phyloP scores from a whole-genome alignment of 2,329 filamentous ascomycete genomes.

The Alternaria atra region DNA sequence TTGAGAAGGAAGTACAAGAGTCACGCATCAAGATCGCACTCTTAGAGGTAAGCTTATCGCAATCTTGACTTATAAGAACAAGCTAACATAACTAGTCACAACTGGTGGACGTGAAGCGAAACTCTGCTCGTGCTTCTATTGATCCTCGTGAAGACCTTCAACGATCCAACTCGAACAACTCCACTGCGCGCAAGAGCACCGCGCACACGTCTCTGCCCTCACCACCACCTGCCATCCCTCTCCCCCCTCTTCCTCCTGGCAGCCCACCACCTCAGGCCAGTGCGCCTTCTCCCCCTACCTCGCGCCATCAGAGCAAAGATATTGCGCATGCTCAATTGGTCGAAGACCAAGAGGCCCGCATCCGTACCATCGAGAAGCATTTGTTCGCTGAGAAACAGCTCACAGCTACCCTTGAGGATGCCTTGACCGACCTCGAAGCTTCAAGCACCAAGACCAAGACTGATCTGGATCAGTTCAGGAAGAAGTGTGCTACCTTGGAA shows the following conservation, averaged over 20 bases:
- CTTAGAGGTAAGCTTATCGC: constrained; percentile 71
- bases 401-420: constrained; percentile 93
- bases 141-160: constrained; percentile 60
- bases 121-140: constrained; percentile 56
- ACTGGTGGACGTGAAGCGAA: constrained; percentile 65
- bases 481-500: constrained; percentile 81
- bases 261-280: constrained; percentile 58
- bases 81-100: constrained; percentile 62
- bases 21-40: constrained; percentile 76
- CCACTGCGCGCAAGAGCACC: constrained; percentile 82
- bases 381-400: constrained; percentile 95
- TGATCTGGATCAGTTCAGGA: constrained; percentile 90
- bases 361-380: constrained; percentile 96
- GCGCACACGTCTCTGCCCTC: constrained; percentile 88
- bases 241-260: constrained; percentile 80
- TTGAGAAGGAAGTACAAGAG: constrained; percentile 75
- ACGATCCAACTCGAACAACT: constrained; percentile 67
- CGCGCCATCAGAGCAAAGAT: constrained; percentile 84
- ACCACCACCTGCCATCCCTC: constrained; percentile 92
- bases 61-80: not conserved
- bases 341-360: constrained; percentile 94
- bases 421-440: constrained; percentile 89
- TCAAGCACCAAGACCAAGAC: constrained; percentile 91
- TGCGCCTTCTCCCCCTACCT: constrained; percentile 66
- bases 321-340: constrained; percentile 79